phyloP scores from a whole-genome alignment of 2,329 filamentous ascomycete genomes.

The Davidsoniella eucalypti region DNA sequence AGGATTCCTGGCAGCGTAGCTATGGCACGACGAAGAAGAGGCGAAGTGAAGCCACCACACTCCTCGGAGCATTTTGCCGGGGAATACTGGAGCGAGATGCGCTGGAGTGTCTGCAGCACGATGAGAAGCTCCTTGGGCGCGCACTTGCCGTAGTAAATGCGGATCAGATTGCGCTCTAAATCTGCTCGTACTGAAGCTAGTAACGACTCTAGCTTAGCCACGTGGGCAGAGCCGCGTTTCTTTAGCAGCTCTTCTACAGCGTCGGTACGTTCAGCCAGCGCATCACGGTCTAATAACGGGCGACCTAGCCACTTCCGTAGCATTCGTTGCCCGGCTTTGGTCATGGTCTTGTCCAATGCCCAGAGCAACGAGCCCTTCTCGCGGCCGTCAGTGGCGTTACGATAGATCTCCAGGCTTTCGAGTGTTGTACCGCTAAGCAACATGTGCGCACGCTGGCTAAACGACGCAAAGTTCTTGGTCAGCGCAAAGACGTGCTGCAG shows the following conservation, averaged over 20 bases:
- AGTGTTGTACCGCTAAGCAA: conserved; percentile 87
- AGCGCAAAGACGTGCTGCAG: conserved; percentile 90
- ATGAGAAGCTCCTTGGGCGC: conserved; percentile 73
- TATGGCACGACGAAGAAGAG: conserved; percentile 54
- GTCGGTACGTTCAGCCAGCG: conserved; percentile 60
- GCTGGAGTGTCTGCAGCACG: conserved; percentile 72
- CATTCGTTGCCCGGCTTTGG: conserved; percentile 72
- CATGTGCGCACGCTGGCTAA: conserved; percentile 90
- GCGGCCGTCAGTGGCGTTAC: conserved; percentile 77
- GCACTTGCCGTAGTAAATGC: conserved; percentile 96
- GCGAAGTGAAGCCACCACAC: conserved; percentile 51
- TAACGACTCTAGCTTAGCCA: conserved; percentile 59
- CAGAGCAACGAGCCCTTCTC: conserved; percentile 85
- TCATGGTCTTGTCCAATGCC: conserved; percentile 85
- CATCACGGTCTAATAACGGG: conserved; percentile 60
- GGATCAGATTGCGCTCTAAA: conserved; percentile 80
- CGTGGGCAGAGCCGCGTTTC: conserved; percentile 44
- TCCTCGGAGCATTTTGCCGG: conserved; percentile 47
- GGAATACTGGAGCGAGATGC: conserved; percentile 60
- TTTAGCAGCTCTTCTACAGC: conserved; percentile 77
- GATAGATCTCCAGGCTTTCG: conserved; percentile 86
- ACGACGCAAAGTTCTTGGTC: conserved; percentile 93
- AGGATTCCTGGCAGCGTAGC: conserved; percentile 60
- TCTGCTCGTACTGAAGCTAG: conserved; percentile 60
- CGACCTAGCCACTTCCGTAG: conserved; percentile 90